These are phyloP conservation scores for Coemansia furcata DNA, from an alignment of 192 early-diverging fungal species.

Conservation along the genomic window DNA sequence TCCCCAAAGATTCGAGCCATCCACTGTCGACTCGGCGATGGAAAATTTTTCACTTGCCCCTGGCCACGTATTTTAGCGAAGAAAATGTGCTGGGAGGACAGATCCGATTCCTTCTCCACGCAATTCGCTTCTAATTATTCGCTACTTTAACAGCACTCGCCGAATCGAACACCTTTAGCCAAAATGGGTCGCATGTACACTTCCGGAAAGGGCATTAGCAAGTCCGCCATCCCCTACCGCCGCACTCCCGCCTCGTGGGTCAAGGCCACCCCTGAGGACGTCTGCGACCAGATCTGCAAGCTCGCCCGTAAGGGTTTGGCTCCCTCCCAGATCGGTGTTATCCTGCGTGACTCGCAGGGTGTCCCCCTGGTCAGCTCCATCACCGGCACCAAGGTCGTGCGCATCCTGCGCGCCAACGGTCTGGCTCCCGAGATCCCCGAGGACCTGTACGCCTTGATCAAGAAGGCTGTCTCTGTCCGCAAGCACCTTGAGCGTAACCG, in stretches of 20 bases:
- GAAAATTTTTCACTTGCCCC: constrained; percentile 10
- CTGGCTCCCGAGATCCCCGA: constrained; percentile 95
- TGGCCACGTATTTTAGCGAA: background rate
- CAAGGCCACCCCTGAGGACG: constrained; percentile 96
- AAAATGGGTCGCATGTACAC: constrained; percentile 96
- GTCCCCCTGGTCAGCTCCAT: constrained; percentile 94
- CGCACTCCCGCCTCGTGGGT: constrained; percentile 96
- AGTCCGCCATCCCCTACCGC: constrained; percentile 64
- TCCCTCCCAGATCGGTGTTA: constrained; percentile 98
- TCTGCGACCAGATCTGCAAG: constrained; percentile 98
- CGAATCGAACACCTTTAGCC: constrained; percentile 12
- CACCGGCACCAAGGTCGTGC: constrained; percentile 99
- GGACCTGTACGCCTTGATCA: constrained; percentile 99
- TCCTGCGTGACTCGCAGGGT: constrained; percentile 96
- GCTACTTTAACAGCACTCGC: background rate
- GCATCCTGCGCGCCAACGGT: constrained; percentile 97
- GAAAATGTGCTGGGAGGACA: too few relatives aligned
- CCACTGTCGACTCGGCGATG: background rate
- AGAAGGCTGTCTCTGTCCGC: constrained; percentile 98
- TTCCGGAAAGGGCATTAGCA: constrained; percentile 47
- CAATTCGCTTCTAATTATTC: background rate
- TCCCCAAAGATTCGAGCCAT: constrained; percentile 6
- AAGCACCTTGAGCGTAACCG: constrained; percentile 99
- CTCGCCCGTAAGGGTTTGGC: constrained; percentile 98
- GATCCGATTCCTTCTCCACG: constrained; percentile 1